Conservation (phyloP, 2,329 filamentous ascomycete genomes). For the Fusarium agapanthi region DNA sequence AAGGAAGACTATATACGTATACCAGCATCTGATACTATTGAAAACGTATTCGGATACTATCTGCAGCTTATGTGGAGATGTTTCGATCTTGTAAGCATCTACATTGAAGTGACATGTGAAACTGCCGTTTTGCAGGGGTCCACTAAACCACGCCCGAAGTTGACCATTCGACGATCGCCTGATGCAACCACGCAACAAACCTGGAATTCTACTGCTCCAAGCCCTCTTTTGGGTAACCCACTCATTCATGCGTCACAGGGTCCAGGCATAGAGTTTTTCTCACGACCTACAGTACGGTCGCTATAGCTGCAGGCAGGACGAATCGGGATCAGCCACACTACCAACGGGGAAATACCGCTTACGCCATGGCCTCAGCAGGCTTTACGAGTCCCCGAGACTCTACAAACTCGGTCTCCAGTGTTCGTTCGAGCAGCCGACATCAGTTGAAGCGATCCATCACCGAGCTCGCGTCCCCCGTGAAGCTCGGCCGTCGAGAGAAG, state of each 20-base stretch:
- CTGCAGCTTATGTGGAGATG: conserved; percentile 14
- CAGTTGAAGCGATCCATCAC: conserved; percentile 65
- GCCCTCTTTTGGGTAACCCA: conserved; percentile 24
- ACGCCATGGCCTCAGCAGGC: conserved; percentile 37
- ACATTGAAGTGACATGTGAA: conserved; percentile 32
- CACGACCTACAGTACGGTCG: not conserved
- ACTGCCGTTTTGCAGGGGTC: conserved; percentile 16
- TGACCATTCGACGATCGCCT: conserved; percentile 29
- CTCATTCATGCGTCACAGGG: conserved; percentile 29
- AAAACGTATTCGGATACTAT: conserved; percentile 11
- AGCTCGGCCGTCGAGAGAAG: conserved; percentile 48
- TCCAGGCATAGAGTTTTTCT: conserved; percentile 12
- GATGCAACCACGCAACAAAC: conserved; percentile 31
- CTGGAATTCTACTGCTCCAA: conserved; percentile 20
- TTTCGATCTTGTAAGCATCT: not conserved
- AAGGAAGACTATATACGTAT: not conserved
- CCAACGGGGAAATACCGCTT: conserved; percentile 13
- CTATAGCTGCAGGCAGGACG: conserved; percentile 4
- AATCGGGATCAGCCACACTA: conserved; percentile 24
- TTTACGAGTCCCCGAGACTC: conserved; percentile 39
- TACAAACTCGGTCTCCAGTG: conserved; percentile 35
- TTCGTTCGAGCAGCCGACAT: conserved; percentile 52
- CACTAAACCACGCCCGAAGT: conserved; percentile 26
- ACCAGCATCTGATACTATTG: not conserved
- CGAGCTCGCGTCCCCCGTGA: conserved; percentile 60